Evolutionary conservation across 495 filamentous ascomycete species (phyloP), one percentile per base, ranked within the genome.

Genomic region (Diplogelasinospora grovesii): DNA sequence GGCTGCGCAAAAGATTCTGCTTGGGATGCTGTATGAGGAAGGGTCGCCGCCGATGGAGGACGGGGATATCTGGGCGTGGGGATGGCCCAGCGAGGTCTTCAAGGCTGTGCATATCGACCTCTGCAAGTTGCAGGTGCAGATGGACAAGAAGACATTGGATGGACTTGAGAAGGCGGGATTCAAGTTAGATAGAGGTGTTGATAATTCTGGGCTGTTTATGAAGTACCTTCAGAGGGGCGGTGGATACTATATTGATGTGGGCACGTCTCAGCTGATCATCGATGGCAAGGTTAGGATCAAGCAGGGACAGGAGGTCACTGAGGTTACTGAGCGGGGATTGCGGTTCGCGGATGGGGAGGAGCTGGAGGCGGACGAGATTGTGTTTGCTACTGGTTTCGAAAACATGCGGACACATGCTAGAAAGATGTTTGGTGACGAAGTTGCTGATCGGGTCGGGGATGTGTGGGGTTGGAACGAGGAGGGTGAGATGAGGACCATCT

Each of bases 191-290:
- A 57, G 50, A 1, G 87, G 87, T 0, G 74, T 79, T 0, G 73
- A 81, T 51, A 75, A 74, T 3, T 52, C 70, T 4, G 86, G 87
- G 3, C 60, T 93, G 4, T 68, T 78, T 37, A 60, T 74, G n/a
- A 89, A 90, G 59, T 92, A 90, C 46, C 58, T 85, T 21, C 79
- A 84, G 59, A 73, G 77, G 8, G 83, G 83, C 1, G 85, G 85
- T 0, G 83, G 83, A 0, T 89, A 90, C 56, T 88, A 89, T 49
- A 81, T 90, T 52, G 86, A 92, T 48, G 84, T 90, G 4, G 82
- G 82, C n/a, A 75, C 75, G 14, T 79, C 77, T 14, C 65, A 78
- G 60, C 66, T 92, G 13, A 86, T 95, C 51, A 65, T 71, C 15
- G 82, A 86, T 39, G 80, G 86, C 13, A 85, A 85, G 60, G 73